Percentiles rank a stretch among this genome's conserved stretches.
Conservation (phyloP, 345 rosid genomes). For the Noccaea caerulescens region DNA sequence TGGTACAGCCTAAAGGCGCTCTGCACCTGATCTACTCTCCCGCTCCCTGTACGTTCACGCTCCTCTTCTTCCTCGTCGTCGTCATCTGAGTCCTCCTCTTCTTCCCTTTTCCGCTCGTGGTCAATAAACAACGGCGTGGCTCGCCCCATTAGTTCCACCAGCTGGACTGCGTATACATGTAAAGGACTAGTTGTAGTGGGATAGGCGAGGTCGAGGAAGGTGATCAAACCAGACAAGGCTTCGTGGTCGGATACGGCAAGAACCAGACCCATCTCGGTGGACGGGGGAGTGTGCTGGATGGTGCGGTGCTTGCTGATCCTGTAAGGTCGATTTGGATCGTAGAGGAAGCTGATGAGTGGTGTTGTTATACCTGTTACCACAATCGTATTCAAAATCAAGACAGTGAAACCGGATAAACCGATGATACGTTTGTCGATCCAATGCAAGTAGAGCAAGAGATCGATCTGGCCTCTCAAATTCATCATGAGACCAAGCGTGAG, state of each 20-base stretch:
- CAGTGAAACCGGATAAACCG: conserved; percentile 48
- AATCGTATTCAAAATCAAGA: conserved; percentile 51
- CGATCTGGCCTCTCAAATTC: conserved; percentile 73
- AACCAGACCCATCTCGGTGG: conserved; percentile 50
- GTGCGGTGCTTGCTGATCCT: conserved; percentile 71
- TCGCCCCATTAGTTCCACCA: conserved; percentile 63
- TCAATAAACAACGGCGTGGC: conserved; percentile 58
- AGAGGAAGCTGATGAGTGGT: conserved; percentile 60
- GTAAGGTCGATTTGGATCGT: conserved; percentile 74
- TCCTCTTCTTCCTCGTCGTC: conserved; percentile 20
- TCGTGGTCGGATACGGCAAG: conserved; percentile 56
- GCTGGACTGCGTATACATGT: conserved; percentile 56
- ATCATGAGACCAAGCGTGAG: conserved; percentile 61
- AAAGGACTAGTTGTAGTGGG: conserved; percentile 54
- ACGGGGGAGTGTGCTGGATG: conserved; percentile 66
- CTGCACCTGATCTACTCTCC: conserved; percentile 43
- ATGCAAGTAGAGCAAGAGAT: conserved; percentile 54
- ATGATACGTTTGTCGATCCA: conserved; percentile 64
- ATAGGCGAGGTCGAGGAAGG: conserved; percentile 61
- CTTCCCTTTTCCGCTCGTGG: conserved; percentile 39
- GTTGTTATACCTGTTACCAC: conserved; percentile 44
- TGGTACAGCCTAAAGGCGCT: conserved; percentile 53
- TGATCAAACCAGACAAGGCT: conserved; percentile 49
- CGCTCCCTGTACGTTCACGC: conserved; percentile 1
- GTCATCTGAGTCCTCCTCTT: conserved; percentile 17